Evolutionary conservation across 2,329 filamentous ascomycete genomes (phyloP), one percentile per base, ranked within the genome.

Genomic region (Diaporthe nobilis): DNA sequence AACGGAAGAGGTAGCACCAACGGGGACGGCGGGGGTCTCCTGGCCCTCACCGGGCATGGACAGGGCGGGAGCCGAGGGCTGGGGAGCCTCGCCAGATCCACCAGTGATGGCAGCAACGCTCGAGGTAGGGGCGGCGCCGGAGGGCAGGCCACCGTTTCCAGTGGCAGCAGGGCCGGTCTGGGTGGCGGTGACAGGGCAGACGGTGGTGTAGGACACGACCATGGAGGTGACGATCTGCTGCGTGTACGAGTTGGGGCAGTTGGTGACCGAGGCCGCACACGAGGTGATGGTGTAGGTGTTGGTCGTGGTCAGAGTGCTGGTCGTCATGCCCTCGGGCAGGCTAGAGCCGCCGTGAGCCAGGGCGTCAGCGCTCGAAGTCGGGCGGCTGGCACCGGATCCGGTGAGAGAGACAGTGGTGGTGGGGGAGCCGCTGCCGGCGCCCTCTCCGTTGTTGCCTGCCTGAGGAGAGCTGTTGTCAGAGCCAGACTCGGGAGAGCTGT

Each of bases 201-300:
- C 75, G 53, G 80, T 81, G 34, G 79, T 80, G 76, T 77, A 78
- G 65, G 77, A 74, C 47, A 77, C 67, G 39, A 80, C 77, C 44
- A 80, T 78, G 55, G 78, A 77, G 61, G 81, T 82, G 72, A 81
- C 78, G n/a, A 82, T 74, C 60, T 79, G 57, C 60, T 78, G 79
- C 61, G 80, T 81, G 71, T 79, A 77, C 58, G 77, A 77, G 61
- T 78, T 78, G 49, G 81, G 81, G 78, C 81, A 82, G 79, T 82
- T 82, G 77, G 78, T 76, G 34, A 82, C 81, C 12, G 79, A 75
- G 42, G 80, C 81, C 2, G 78, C 79, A 68, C 81, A 82, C 72
- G 77, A 79, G 20, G 81, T 82, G 77, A 82, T 79, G 70, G 81
- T 82, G 78, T 80, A 82, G n/a, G 75, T 78, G 44, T 78, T 77